These are phyloP conservation scores for Aphanomyces invadans DNA, from an alignment of 352 stramenopile genomes.

Conservation along the genomic window DNA sequence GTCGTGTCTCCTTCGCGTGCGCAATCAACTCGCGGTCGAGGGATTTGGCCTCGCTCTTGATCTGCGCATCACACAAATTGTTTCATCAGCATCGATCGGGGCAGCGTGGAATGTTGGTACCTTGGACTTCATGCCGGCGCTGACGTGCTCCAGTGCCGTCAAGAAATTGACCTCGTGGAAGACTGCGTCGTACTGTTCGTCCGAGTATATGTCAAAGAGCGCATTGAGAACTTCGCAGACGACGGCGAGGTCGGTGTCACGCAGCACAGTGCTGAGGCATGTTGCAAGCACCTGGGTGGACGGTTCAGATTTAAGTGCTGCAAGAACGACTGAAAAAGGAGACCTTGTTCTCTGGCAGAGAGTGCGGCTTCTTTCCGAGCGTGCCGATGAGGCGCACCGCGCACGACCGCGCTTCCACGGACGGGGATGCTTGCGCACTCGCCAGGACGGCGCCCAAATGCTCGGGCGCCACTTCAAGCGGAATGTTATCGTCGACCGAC, in stretches of 20 bases:
- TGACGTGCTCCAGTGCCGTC: slow-evolving; percentile 50
- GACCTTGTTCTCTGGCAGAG: slow-evolving; percentile 41
- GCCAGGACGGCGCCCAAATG: slow-evolving; percentile 63
- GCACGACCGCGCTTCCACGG: slow-evolving; percentile 64
- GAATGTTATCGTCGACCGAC: slow-evolving; percentile 41
- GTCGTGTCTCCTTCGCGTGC: slow-evolving; percentile 77
- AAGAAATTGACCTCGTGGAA: slow-evolving; percentile 65
- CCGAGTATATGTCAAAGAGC: slow-evolving; percentile 79
- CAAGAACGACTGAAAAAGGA: not conserved
- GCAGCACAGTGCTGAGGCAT: slow-evolving; percentile 47
- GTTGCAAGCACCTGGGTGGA: slow-evolving; percentile 50
- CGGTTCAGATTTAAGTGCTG: slow-evolving; percentile 23
- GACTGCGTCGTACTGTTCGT: slow-evolving; percentile 60
- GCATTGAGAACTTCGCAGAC: slow-evolving; percentile 80
- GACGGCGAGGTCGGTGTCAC: slow-evolving; percentile 68
- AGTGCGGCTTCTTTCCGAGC: slow-evolving; percentile 62
- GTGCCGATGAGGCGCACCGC: slow-evolving; percentile 69
- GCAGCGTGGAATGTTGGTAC: not conserved
- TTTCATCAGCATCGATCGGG: not conserved
- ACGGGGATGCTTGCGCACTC: slow-evolving; percentile 48
- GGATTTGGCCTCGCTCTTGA: slow-evolving; percentile 65
- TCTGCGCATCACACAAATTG: slow-evolving; percentile 1
- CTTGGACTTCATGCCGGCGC: slow-evolving; percentile 55
- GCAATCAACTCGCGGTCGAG: slow-evolving; percentile 72
- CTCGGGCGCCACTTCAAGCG: slow-evolving; percentile 45